Conservation (phyloP, 2,329 filamentous ascomycete genomes). For the Xylaria sp. region DNA sequence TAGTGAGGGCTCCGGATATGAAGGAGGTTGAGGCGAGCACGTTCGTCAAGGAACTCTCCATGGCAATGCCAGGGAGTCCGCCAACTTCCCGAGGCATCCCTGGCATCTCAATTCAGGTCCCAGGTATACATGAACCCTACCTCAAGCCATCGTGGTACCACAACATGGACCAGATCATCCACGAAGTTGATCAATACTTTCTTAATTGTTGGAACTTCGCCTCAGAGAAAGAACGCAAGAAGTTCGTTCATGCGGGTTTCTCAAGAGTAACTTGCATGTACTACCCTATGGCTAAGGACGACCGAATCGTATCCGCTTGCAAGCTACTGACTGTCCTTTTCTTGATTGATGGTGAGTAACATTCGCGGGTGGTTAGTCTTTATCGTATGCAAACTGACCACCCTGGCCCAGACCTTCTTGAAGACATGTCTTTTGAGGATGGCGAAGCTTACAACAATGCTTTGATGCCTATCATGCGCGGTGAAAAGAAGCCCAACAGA, state of each 20-base stretch:
- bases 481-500: not conserved
- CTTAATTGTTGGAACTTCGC: constrained; percentile 47
- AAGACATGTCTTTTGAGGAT: constrained; percentile 10
- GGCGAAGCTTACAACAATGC: not conserved
- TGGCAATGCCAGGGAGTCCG: no score
- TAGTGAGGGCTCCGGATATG: no score
- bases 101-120: no score
- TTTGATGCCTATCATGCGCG: not conserved
- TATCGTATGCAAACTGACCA: not conserved
- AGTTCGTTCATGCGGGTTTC: constrained; percentile 44
- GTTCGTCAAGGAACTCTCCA: no score
- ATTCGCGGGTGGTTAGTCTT: no score
- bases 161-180: no score
- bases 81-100: no score
- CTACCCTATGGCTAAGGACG: constrained; percentile 45
- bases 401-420: constrained; percentile 19
- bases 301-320: constrained; percentile 47
- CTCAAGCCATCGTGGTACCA: no score
- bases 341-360: no score
- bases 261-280: constrained; percentile 46
- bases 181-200: constrained; percentile 47
- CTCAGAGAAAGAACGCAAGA: constrained; percentile 36
- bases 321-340: constrained; percentile 48
- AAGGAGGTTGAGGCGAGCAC: no score
- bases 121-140: no score